phyloP scores from a whole-genome alignment of 768 basidiomycete species.

The Termitomyces sp. region DNA sequence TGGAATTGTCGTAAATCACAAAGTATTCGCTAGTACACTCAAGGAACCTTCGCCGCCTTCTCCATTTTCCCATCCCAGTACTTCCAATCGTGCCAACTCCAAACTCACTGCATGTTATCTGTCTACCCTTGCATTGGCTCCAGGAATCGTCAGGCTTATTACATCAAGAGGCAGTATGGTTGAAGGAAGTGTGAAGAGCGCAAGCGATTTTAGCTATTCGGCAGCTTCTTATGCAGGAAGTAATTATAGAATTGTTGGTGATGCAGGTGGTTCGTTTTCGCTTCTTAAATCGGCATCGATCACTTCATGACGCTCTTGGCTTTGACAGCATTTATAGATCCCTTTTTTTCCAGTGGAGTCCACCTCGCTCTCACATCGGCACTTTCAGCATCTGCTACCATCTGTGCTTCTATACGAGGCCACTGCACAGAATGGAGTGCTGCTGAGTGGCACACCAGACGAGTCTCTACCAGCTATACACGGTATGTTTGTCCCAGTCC shows the following conservation, averaged over 20 bases:
- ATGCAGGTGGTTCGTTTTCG: constrained; percentile 50
- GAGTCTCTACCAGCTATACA: constrained; percentile 54
- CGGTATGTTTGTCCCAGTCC: constrained; percentile 36
- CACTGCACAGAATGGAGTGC: constrained; percentile 43
- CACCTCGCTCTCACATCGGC: constrained; percentile 62
- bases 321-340: constrained; percentile 53
- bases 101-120: constrained; percentile 37
- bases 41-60: constrained; percentile 22
- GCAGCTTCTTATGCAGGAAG: constrained; percentile 50
- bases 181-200: constrained; percentile 43
- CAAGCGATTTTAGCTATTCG: constrained; percentile 63
- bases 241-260: constrained; percentile 57
- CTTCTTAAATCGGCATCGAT: neutral
- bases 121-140: constrained; percentile 40
- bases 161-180: constrained; percentile 32
- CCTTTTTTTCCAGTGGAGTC: constrained; percentile 63
- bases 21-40: constrained; percentile 35
- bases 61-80: constrained; percentile 23
- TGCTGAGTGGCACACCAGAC: constrained; percentile 49
- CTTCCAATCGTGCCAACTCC: constrained; percentile 20
- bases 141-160: constrained; percentile 38
- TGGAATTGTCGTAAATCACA: constrained; percentile 59
- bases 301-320: neutral
- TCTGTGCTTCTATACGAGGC: constrained; percentile 50
- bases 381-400: constrained; percentile 50